Percentiles rank a stretch among this genome's conserved stretches.
These are phyloP conservation scores for Sporothrix variecibatus DNA, from an alignment of 2,329 filamentous ascomycete genomes.

Conservation along the genomic window DNA sequence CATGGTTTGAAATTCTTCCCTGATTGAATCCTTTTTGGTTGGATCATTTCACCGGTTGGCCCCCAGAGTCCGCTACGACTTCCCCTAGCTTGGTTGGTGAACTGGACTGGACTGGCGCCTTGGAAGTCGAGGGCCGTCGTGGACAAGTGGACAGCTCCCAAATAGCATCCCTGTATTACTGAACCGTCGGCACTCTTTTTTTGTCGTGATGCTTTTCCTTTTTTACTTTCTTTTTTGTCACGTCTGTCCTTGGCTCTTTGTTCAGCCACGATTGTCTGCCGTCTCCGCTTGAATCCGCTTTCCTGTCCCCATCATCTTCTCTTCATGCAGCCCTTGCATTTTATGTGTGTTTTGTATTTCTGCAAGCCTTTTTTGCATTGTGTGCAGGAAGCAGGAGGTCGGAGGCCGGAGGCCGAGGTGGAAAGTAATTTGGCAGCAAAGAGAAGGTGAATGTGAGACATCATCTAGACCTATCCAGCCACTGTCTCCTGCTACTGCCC, in stretches of 20 bases:
- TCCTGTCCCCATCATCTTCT: background rate
- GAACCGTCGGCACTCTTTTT: background rate
- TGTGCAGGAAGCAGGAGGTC: background rate
- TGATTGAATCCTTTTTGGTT: background rate
- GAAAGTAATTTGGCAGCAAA: background rate
- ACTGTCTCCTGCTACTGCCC: background rate
- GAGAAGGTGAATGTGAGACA: background rate
- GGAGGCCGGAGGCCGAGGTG: background rate
- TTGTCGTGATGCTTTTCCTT: background rate
- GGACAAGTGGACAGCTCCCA: no score
- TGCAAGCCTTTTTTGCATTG: background rate
- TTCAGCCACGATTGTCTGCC: background rate
- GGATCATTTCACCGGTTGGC: background rate
- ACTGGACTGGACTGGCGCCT: no score
- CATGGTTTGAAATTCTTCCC: background rate
- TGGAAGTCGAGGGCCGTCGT: no score
- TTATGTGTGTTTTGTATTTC: background rate
- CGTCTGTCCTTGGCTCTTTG: background rate
- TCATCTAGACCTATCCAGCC: background rate
- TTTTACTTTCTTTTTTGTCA: background rate
- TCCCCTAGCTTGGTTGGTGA: background rate
- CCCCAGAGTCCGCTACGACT: background rate
- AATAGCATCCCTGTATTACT: background rate
- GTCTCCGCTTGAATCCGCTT: background rate
- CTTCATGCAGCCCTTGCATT: constrained; percentile 3